phyloP scores from a whole-genome alignment of 2,329 filamentous ascomycete genomes.

The Diaporthe capsici region DNA sequence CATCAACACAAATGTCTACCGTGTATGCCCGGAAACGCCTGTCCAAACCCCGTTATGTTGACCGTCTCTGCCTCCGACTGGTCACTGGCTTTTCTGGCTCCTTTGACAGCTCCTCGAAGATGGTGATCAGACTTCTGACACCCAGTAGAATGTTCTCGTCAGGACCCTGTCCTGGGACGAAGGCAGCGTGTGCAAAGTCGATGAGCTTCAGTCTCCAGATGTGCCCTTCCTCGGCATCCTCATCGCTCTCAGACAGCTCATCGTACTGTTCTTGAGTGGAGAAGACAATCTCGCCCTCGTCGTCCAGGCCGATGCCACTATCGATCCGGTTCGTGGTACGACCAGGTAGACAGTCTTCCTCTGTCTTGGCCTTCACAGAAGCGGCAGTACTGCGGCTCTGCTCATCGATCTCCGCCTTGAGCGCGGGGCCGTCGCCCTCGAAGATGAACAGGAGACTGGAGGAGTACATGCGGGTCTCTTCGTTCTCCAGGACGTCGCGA shows the following conservation, averaged over 20 bases:
- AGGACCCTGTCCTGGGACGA: constrained; percentile 83
- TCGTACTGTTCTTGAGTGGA: constrained; percentile 48
- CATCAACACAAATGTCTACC: constrained; percentile 35
- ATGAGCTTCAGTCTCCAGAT: constrained; percentile 89
- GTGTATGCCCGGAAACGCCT: constrained; percentile 35
- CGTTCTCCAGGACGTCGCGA: constrained; percentile 64
- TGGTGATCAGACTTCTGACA: constrained; percentile 77
- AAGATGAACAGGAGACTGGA: constrained; percentile 74
- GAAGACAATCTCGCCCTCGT: constrained; percentile 53
- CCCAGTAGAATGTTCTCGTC: constrained; percentile 88
- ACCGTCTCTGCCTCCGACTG: constrained; percentile 26
- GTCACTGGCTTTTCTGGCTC: constrained; percentile 22
- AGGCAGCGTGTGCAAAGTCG: constrained; percentile 94
- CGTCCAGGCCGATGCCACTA: constrained; percentile 67
- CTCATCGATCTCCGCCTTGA: constrained; percentile 68
- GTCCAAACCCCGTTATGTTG: constrained; percentile 17
- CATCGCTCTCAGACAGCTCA: constrained; percentile 61
- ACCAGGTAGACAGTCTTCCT: constrained; percentile 46
- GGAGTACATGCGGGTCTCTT: constrained; percentile 76
- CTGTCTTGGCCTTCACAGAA: constrained; percentile 65
- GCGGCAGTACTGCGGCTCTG: constrained; percentile 63
- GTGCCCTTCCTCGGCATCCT: constrained; percentile 72
- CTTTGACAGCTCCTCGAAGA: constrained; percentile 76
- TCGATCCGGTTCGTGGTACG: constrained; percentile 64
- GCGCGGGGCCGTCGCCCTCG: constrained; percentile 71